Percentiles rank a stretch among this genome's conserved stretches.
Evolutionary conservation across 176 grass and related monocot species (phyloP).

Genomic region (Tillandsia fasciculata): DNA sequence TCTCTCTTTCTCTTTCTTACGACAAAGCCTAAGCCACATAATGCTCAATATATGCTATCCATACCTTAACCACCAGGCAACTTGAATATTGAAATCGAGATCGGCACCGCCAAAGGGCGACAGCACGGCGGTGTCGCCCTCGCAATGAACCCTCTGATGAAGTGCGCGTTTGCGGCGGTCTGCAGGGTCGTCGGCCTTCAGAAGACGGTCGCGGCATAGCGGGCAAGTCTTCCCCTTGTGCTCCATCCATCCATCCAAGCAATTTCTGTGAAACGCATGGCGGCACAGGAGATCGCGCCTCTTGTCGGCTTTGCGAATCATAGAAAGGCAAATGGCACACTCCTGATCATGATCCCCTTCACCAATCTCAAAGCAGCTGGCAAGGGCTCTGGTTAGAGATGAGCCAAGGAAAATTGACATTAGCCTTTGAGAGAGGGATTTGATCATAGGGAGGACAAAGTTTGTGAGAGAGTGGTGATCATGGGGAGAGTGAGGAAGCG

Average conservation of each 20-base stretch:
- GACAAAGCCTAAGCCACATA: too few relatives aligned
- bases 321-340: not conserved
- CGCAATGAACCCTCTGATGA: not conserved
- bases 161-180: not conserved
- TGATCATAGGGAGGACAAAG: not conserved
- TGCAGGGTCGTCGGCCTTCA: not conserved
- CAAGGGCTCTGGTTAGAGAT: not conserved
- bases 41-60: too few relatives aligned
- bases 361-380: not conserved
- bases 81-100: not conserved
- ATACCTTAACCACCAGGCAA: not conserved
- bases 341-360: not conserved
- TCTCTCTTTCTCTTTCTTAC: too few relatives aligned
- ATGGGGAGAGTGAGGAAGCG: not conserved
- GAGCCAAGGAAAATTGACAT: not conserved
- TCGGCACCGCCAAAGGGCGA: not conserved
- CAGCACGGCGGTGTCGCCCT: not conserved
- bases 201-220: not conserved
- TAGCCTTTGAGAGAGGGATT: not conserved
- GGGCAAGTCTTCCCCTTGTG: not conserved
- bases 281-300: not conserved
- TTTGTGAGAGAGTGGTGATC: not conserved
- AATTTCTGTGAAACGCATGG: not conserved
- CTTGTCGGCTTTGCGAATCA: not conserved
- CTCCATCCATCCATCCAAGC: not conserved